Base-by-base conservation (phyloP, 2,329 filamentous ascomycete species). In the Fusarium sp. region DNA sequence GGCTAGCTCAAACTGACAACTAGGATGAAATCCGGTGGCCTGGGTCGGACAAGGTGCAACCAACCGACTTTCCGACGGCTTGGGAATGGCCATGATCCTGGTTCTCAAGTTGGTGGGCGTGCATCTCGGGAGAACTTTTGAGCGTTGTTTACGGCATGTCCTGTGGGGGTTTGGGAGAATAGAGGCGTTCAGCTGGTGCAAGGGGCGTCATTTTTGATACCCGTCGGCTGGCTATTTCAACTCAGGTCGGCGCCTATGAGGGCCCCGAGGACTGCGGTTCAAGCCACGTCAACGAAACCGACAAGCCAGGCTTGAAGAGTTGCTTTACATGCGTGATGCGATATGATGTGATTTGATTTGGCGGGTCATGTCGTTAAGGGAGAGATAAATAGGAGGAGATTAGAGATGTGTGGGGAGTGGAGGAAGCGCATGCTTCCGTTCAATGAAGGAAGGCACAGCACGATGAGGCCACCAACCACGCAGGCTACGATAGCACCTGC, bases 21-120 rank as follows among this genome's bases (percentile, higher is more conserved):
- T 66, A 66, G 72, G 69, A 66, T 67, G 56, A 63, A 70, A 71
- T 71, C 72, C 72, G 71, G 54, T 61, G 63, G 71, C 67, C 59
- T 75, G 72, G 72, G 65, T 72, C 65, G 56, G 66, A 70, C 56
- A 69, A 60, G 61, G 56, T 60, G 53, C 55, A 62, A 37, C 58
- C 57, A 66, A 54, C 54, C 63, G 47, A 53, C 66, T 66, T 67
- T 69, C 71, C 70, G 67, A 58, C 47, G 56, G 49, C 50, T 64
- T 72, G 72, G 70, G 66, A 64, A 68, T 62, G 68, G 61, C 35
- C 64, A 62, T 57, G 60, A 63, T 55, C 60, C 38, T 46, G 56
- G 63, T 55, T 47, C 33, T 48, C 43, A 44, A 16, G 39, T 42
- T 63, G 43, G 44, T 54, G 26, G 53, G 60, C 15, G 33, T 60